These are phyloP conservation scores for Candida takata DNA, from an alignment of 805 yeast genomes.

Conservation along the genomic window DNA sequence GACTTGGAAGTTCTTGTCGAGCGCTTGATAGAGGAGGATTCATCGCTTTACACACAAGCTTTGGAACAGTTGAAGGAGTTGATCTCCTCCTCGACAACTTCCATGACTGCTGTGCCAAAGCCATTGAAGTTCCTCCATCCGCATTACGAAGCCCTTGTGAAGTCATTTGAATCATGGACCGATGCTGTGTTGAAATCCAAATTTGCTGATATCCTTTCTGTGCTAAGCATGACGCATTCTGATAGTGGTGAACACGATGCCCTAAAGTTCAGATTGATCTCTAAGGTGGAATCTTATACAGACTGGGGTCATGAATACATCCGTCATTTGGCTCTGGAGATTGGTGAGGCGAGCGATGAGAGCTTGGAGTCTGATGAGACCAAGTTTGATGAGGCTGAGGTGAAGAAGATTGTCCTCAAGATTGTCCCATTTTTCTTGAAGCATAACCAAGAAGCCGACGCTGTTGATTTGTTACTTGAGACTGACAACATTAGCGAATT, in stretches of 20 bases:
- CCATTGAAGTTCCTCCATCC: conserved; percentile 95
- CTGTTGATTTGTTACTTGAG: conserved; percentile 87
- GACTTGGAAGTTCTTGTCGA: conserved; percentile 86
- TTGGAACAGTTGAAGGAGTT: conserved; percentile 64
- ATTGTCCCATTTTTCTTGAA: conserved; percentile 85
- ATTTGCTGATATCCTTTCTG: conserved; percentile 86
- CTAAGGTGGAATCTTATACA: conserved; percentile 50
- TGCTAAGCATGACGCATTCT: conserved; percentile 90
- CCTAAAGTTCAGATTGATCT: conserved; percentile 66
- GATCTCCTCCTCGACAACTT: conserved; percentile 89
- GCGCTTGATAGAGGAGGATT: conserved; percentile 51
- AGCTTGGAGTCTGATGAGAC: conserved; percentile 12
- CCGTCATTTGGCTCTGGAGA: conserved; percentile 91
- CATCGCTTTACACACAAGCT: conserved; percentile 45
- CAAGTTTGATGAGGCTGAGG: conserved; percentile 29
- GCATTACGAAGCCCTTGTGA: conserved; percentile 62
- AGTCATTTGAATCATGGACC: conserved; percentile 63
- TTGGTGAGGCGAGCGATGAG: conserved; percentile 78
- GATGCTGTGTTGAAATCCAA: conserved; percentile 39
- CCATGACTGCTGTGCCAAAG: conserved; percentile 99
- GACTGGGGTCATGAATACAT: conserved; percentile 99
- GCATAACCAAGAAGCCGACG: conserved; percentile 98
- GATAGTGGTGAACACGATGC: conserved; percentile 76
- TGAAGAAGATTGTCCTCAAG: conserved; percentile 61
- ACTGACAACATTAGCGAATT: conserved; percentile 80